Percentiles rank a stretch among this genome's conserved stretches.
Evolutionary conservation across 2,329 filamentous ascomycete genomes (phyloP).

Genomic region (Fusarium succisae): DNA sequence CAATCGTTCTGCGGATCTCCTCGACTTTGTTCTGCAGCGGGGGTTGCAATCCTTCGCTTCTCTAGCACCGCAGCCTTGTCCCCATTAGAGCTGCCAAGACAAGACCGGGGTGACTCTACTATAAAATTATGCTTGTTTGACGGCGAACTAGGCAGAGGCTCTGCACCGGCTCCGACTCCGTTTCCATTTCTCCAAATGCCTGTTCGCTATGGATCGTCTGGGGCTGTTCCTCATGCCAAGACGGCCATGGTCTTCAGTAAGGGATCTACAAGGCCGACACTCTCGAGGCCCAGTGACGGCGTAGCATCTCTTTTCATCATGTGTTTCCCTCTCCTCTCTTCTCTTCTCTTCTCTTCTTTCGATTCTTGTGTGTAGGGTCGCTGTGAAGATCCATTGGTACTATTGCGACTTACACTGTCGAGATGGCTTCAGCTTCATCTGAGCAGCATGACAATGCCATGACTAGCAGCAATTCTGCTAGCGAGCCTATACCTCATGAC

Average conservation of each 20-base stretch:
- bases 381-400: not conserved
- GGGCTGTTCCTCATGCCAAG: slow-evolving; percentile 16
- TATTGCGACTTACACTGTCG: not conserved
- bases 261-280: not conserved
- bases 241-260: not conserved
- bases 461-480: not conserved
- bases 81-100: slow-evolving; percentile 27
- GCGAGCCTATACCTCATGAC: not conserved
- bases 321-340: not conserved
- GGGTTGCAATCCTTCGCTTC: slow-evolving; percentile 16
- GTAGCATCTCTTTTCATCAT: not conserved
- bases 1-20: not conserved
- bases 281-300: not conserved
- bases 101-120: not conserved
- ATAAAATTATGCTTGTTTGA: slow-evolving; percentile 35
- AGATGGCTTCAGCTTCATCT: slow-evolving; percentile 20
- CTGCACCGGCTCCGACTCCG: slow-evolving; percentile 9
- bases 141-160: slow-evolving; percentile 2
- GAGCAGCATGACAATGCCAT: slow-evolving; percentile 5
- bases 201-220: slow-evolving; percentile 13
- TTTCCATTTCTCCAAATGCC: not conserved
- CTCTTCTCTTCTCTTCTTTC: not conserved
- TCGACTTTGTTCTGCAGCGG: not conserved
- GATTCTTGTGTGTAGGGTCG: not conserved
- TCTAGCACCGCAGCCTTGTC: slow-evolving; percentile 4